phyloP scores from a whole-genome alignment of 2,329 filamentous ascomycete species.

The Fusarium verrucosum region DNA sequence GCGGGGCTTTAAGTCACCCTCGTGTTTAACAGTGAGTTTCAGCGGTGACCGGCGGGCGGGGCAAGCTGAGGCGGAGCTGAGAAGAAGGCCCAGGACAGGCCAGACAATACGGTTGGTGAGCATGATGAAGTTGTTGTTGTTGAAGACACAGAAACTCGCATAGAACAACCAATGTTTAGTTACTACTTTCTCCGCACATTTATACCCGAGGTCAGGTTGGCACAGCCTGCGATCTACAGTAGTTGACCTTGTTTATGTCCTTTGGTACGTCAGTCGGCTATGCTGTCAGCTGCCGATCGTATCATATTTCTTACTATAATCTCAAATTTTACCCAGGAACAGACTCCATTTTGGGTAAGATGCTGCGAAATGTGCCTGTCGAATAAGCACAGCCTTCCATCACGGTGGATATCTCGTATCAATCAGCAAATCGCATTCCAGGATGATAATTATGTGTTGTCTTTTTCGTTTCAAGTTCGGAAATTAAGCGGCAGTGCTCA shows the following conservation, averaged over 20 bases:
- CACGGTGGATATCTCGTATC: background rate
- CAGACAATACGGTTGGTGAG: background rate
- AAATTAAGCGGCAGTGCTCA: too few species aligned
- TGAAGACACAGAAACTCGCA: too few species aligned
- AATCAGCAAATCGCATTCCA: background rate
- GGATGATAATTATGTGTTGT: background rate
- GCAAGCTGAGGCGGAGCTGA: background rate
- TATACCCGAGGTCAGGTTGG: background rate
- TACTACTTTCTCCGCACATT: fast-evolving
- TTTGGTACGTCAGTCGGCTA: background rate
- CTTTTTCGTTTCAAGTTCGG: too few species aligned
- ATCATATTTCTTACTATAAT: background rate
- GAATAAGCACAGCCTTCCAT: background rate
- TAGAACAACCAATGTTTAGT: fast-evolving
- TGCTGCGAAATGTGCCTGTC: background rate
- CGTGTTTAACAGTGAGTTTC: constrained; percentile 5
- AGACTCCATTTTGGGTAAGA: background rate
- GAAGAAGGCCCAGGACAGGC: background rate
- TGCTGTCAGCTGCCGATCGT: constrained; percentile 2
- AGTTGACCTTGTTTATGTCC: background rate
- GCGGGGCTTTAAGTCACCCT: background rate
- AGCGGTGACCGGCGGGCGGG: background rate
- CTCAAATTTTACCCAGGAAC: background rate
- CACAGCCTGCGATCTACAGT: constrained; percentile 1
- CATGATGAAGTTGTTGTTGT: background rate